phyloP scores from a whole-genome alignment of 1,284 basidiomycete genomes.

The Tetrapyrgos nigripes region DNA sequence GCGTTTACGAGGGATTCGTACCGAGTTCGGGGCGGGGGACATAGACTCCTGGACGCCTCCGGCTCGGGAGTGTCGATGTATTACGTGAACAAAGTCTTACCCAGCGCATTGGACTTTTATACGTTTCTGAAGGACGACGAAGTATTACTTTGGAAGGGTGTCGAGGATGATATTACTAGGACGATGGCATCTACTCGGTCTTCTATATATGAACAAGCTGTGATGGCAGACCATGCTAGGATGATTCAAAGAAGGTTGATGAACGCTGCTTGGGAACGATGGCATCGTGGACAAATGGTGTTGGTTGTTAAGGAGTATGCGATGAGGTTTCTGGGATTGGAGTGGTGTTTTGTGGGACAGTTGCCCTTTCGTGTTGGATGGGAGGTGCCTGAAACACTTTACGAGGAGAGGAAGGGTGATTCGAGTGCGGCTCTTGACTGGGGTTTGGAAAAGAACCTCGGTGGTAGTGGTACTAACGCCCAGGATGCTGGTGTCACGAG shows the following conservation, averaged over 20 bases:
- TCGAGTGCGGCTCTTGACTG: too few relatives aligned
- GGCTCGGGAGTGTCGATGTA: slow-evolving; percentile 32
- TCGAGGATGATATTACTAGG: not conserved
- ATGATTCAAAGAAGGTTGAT: slow-evolving; percentile 21
- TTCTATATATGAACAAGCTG: not conserved
- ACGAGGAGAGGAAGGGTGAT: too few relatives aligned
- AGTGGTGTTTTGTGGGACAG: slow-evolving; percentile 34
- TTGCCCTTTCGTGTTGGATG: slow-evolving; percentile 18
- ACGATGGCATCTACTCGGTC: not conserved
- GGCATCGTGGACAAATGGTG: slow-evolving; percentile 34
- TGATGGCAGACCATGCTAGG: slow-evolving; percentile 16
- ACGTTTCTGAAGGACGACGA: slow-evolving; percentile 29
- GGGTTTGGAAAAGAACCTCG: too few relatives aligned
- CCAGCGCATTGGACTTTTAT: slow-evolving; percentile 21
- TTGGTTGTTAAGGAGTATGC: slow-evolving; percentile 25
- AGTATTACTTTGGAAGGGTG: slow-evolving; percentile 15
- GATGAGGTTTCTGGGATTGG: slow-evolving; percentile 22
- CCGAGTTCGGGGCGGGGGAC: slow-evolving; percentile 17
- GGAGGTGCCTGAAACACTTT: not conserved
- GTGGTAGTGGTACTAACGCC: too few relatives aligned
- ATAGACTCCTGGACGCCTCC: slow-evolving; percentile 27
- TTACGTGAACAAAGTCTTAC: slow-evolving; percentile 31
- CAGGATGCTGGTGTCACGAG: too few relatives aligned
- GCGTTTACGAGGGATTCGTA: slow-evolving; percentile 39
- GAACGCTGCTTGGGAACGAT: slow-evolving; percentile 35